These are phyloP conservation scores for Phytophthora europaea DNA, from an alignment of 352 stramenopile species.

Conservation along the genomic window DNA sequence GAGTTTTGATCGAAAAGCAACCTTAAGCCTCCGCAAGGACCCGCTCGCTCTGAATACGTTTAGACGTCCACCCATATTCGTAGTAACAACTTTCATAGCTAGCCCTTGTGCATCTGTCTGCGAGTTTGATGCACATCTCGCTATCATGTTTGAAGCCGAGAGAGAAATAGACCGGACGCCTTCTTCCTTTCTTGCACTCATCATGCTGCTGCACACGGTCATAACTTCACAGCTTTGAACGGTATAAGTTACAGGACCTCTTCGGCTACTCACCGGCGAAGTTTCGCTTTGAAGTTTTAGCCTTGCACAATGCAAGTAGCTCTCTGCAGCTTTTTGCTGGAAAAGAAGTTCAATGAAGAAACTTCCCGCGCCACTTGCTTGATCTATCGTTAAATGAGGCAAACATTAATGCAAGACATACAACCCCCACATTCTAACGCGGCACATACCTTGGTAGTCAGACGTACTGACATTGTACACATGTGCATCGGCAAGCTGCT, in stretches of 20 bases:
- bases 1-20: conserved; percentile 40
- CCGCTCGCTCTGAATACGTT: conserved; percentile 48
- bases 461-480: conserved; percentile 69
- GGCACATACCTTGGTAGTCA: conserved; percentile 71
- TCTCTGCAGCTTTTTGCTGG: conserved; percentile 54
- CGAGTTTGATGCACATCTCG: conserved; percentile 13
- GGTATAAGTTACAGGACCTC: conserved; percentile 44
- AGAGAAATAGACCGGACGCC: conserved; percentile 32
- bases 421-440: background rate
- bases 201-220: conserved; percentile 56
- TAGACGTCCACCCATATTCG: conserved; percentile 50
- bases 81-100: conserved; percentile 45
- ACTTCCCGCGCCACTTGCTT: conserved; percentile 49
- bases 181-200: conserved; percentile 46
- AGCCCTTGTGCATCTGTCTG: conserved; percentile 5
- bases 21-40: conserved; percentile 48
- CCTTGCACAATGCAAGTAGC: conserved; percentile 60
- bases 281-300: conserved; percentile 68
- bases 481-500: conserved; percentile 58
- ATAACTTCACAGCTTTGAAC: conserved; percentile 70
- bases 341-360: conserved; percentile 78
- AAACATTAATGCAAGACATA: background rate
- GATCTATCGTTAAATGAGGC: conserved; percentile 48
- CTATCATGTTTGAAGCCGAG: conserved; percentile 43
- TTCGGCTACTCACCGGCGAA: conserved; percentile 25